Base-by-base conservation (phyloP, 2,329 filamentous ascomycete genomes). In the Cadophora gregata region DNA sequence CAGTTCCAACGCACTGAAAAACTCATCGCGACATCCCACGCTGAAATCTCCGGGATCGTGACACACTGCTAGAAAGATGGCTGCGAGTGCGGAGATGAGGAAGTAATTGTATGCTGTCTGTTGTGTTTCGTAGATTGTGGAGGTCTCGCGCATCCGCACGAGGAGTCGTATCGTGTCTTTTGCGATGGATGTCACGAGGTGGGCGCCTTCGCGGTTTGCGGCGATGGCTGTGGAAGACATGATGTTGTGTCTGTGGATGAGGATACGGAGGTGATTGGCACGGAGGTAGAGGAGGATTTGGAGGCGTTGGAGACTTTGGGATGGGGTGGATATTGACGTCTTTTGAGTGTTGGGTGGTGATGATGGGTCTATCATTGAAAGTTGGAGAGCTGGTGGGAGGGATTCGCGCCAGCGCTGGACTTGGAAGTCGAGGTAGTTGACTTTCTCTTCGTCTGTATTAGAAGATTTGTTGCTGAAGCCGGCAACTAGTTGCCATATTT, bases 401-500 rank as follows among this genome's bases (percentile, higher is more conserved):
- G 50, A 53, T 12, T 31, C 50, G 25, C 50, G 50, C 50, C 50
- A 53, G 14, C 50, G 50, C 27, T 53, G 50, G 10, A 53, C 50
- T 53, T 53, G 50, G 27, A 53, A 53, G 27, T 53, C 50, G 50
- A 53, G 50, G 27, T 53, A 53, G 24, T 53, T 53, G 25, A 53
- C 50, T n/a, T 53, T 53, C 7, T 53, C 50, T 29, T 25, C 12
- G 4, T 53, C 50, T 47, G 6, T 47, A 8, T 21, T 47, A 27
- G n/a, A 8, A 6, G 50, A 31, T 19, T 53, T 53, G 27, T 19
- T n/a, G 50, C 27, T 19, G 25, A 53, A 53, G 24, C 50, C 50
- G 14, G 50, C 50, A 16, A 53, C 50, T 4, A 53, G 50, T 29
- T 53, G 25, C 50, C 50, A 53, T 8, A 53, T 14, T n/a, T 53